Evolutionary conservation across 108 stramenopile species (phyloP).

Genomic region (Skeletonema tropicum): DNA sequence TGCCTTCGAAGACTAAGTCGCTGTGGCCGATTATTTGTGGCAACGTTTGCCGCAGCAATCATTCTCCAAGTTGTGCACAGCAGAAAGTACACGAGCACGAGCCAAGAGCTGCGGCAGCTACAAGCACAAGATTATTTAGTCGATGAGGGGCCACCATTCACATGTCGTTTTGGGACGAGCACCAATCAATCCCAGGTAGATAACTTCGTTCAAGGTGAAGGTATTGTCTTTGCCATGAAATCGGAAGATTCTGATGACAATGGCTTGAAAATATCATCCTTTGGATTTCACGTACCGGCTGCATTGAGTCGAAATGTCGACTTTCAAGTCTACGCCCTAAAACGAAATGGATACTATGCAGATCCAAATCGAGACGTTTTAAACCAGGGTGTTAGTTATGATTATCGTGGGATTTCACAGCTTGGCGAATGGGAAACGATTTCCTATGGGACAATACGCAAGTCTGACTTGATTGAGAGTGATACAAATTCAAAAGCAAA

Average conservation of each 20-base stretch:
- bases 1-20: not conserved
- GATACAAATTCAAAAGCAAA: not conserved
- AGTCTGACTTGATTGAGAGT: constrained; percentile 1
- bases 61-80: not conserved
- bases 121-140: not conserved
- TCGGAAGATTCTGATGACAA: not conserved
- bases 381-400: not conserved
- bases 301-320: not conserved
- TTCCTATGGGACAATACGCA: not conserved
- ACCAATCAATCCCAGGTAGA: not conserved
- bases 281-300: constrained; percentile 28
- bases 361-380: constrained; percentile 11
- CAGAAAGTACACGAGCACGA: not conserved
- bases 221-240: constrained; percentile 7
- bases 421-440: constrained; percentile 20
- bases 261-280: constrained; percentile 17
- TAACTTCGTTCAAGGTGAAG: not conserved
- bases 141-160: not conserved
- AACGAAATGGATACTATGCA: constrained; percentile 21
- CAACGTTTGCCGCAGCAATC: not conserved
- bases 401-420: constrained; percentile 19
- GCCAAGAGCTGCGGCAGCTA: constrained; percentile 1
- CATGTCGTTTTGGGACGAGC: not conserved
- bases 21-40: not conserved
- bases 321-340: constrained; percentile 34